phyloP scores from a whole-genome alignment of 164 flowering plant species.

The Chimonanthus salicifolius region DNA sequence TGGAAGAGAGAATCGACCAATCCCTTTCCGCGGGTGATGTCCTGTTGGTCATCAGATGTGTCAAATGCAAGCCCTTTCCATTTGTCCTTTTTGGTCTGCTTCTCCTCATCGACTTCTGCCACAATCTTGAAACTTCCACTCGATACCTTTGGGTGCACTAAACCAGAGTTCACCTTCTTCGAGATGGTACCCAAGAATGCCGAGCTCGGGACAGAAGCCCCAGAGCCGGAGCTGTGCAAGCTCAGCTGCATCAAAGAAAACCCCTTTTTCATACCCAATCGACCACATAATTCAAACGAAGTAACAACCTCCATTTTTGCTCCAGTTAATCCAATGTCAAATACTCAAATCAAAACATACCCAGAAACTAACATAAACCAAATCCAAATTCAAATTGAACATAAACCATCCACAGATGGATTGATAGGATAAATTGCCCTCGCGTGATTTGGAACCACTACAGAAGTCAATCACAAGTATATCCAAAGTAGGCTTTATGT shows the following conservation, averaged over 20 bases:
- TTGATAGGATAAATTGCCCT: no score
- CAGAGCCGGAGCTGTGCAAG: slow-evolving; percentile 27
- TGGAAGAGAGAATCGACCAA: slow-evolving; percentile 56
- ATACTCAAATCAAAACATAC: not conserved
- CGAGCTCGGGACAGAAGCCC: slow-evolving; percentile 34
- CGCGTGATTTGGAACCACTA: no score
- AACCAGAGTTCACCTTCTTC: slow-evolving; percentile 37
- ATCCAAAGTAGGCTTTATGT: no score
- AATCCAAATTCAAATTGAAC: no score
- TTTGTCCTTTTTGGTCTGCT: slow-evolving; percentile 42
- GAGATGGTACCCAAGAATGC: slow-evolving; percentile 45
- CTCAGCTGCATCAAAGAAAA: slow-evolving; percentile 38
- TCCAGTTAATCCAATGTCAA: not conserved
- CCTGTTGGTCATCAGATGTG: slow-evolving; percentile 57
- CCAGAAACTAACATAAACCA: not conserved
- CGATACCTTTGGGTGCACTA: slow-evolving; percentile 9
- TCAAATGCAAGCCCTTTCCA: slow-evolving; percentile 49
- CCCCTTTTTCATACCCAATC: slow-evolving; percentile 2
- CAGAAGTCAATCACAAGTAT: no score
- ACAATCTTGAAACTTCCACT: slow-evolving; percentile 25
- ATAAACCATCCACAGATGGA: no score
- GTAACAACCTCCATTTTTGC: not conserved
- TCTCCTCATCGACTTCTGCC: slow-evolving; percentile 31
- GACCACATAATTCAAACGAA: not conserved
- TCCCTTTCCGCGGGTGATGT: slow-evolving; percentile 57